Evolutionary conservation across 2,329 filamentous ascomycete species (phyloP), one percentile per base, ranked within the genome.

Genomic region (Parasarocladium wereldwijsianum): DNA sequence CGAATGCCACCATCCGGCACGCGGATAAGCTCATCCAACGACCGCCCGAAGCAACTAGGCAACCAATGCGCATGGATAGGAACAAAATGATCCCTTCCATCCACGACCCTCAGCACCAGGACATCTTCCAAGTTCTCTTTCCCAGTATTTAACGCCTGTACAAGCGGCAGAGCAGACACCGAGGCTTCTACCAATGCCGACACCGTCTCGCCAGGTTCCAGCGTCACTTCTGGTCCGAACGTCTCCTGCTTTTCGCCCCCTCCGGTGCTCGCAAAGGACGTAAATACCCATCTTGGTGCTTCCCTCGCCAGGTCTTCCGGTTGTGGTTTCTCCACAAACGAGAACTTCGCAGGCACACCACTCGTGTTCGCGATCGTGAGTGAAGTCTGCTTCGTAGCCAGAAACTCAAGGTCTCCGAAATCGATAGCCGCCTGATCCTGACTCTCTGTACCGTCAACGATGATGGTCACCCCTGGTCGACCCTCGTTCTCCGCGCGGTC

Each of bases 321-420:
- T 3, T 56, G 59, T 3, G 80, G 76, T 37, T 75, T 75, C 34
- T 84, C 77, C 1, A 86, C 71, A 47, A 98, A 93, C 2, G 66
- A 69, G 43, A 94, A 78, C 0, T 64, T 80, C 1, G 90, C 86
- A 3, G 75, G 54, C 0, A 92, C 83, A 17, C 83, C 68, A 3
- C 90, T 79, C 0, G 90, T 98, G 42, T 98, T 98, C 16, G 90
- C 90, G 32, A 98, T 71, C 0, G 86, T 96, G 24, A 96, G 50
- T 4, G 64, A 70, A 4, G 76, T 67, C 7, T 61, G 64, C 40
- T 78, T 71, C 6, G 63, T 68, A 35, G 77, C 68, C 22, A 77
- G 62, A 43, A 79, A 92, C 3, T 66, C 60, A 2, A 94, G 59
- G 4, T 75, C 59, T 1, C 85, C 86, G 49, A 96, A 90, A 43